A percentile compares a stretch with the other conserved stretches of the same genome.
Evolutionary conservation across 495 filamentous ascomycete species (phyloP).

Genomic region (Aspergillus sclerotioniger): DNA sequence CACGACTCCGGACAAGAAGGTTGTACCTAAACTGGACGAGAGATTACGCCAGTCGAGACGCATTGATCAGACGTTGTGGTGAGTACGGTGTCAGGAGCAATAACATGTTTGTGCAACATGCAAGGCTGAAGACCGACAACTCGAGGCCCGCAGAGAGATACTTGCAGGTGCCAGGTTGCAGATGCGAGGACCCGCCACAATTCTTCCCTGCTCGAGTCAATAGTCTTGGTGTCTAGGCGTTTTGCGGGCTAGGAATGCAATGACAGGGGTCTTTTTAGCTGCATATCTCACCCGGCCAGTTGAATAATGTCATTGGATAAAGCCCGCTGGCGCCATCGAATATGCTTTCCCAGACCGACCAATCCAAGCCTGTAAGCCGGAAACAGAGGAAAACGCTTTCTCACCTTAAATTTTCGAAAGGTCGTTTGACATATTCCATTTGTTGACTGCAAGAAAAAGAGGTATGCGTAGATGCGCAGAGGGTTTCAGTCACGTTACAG

Average conservation of each 20-base stretch:
- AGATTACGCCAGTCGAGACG: neutral
- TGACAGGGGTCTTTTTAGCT: constrained; percentile 29
- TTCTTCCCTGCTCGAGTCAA: constrained; percentile 23
- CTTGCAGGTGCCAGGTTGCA: constrained; percentile 27
- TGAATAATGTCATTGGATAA: constrained; percentile 32
- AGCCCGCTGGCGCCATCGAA: constrained; percentile 27
- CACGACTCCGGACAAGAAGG: neutral
- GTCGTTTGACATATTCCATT: constrained; percentile 31
- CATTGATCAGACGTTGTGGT: neutral
- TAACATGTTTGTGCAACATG: constrained; percentile 1
- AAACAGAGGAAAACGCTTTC: constrained; percentile 24
- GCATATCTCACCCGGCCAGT: constrained; percentile 32
- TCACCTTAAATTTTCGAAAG: constrained; percentile 31
- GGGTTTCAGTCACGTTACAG: constrained; percentile 38
- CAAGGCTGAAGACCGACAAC: constrained; percentile 10
- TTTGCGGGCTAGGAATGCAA: constrained; percentile 14
- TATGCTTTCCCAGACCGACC: constrained; percentile 25
- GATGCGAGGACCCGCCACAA: constrained; percentile 30
- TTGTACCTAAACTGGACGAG: neutral
- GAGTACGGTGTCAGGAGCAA: neutral
- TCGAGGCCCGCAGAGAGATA: constrained; percentile 10
- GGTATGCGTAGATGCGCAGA: constrained; percentile 37
- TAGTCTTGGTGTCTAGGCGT: constrained; percentile 14
- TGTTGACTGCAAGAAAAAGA: constrained; percentile 32
- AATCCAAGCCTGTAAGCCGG: constrained; percentile 29